These are phyloP conservation scores for Aeschynomene evenia DNA, from an alignment of 306 rosid species.

Conservation along the genomic window DNA sequence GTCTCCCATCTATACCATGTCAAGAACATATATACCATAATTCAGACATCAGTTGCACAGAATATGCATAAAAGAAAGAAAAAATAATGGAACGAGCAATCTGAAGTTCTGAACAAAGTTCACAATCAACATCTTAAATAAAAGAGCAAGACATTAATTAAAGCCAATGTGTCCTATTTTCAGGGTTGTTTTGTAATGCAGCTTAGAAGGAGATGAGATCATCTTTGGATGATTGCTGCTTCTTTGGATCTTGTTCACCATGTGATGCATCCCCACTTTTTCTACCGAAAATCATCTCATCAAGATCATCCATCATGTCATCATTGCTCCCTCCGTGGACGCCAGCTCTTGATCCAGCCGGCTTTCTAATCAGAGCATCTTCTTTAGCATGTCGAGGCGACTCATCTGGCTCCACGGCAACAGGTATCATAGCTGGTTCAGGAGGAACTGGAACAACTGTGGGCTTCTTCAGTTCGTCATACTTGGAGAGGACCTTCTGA, in stretches of 20 bases:
- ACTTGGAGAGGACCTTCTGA: constrained; percentile 77
- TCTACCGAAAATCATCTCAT: constrained; percentile 97
- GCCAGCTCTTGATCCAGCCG: constrained; percentile 57
- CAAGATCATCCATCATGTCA: constrained; percentile 99
- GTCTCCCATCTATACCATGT: constrained; percentile 35
- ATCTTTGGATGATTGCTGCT: constrained; percentile 66
- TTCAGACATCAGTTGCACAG: constrained; percentile 32
- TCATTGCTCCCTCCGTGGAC: constrained; percentile 69
- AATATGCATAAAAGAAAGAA: constrained; percentile 20
- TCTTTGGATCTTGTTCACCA: constrained; percentile 63
- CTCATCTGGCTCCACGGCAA: constrained; percentile 92
- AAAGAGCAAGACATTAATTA: constrained; percentile 23
- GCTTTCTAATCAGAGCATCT: constrained; percentile 75
- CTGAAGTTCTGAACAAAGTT: constrained; percentile 32
- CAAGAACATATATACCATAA: constrained; percentile 37
- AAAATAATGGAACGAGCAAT: constrained; percentile 30
- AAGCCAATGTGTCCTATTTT: constrained; percentile 24
- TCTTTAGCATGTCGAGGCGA: constrained; percentile 63
- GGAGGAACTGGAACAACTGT: constrained; percentile 48
- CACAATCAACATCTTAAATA: constrained; percentile 41
- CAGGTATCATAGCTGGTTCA: constrained; percentile 98
- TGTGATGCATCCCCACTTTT: constrained; percentile 60
- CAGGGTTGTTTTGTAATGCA: constrained; percentile 10
- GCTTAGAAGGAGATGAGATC: constrained; percentile 81
- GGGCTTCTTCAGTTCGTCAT: constrained; percentile 67